These are phyloP conservation scores for Teratosphaeriaceae sp. DNA, from an alignment of 2,329 filamentous ascomycete species.

Conservation along the genomic window DNA sequence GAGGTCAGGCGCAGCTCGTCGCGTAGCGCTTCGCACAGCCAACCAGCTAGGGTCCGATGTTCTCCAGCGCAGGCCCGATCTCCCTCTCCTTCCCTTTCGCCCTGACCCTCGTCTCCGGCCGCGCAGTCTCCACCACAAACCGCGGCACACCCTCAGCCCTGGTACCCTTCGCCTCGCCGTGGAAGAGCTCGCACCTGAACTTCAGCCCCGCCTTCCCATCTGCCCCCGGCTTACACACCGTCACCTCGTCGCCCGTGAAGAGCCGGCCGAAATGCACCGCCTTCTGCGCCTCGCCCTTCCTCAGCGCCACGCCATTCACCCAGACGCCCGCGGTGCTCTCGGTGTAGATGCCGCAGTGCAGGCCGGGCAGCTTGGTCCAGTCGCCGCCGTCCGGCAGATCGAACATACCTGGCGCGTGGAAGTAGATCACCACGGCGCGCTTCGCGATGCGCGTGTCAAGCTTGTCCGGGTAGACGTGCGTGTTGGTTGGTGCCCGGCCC, in stretches of 20 bases:
- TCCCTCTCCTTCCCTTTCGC: constrained; percentile 3
- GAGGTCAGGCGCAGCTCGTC: too few relatives aligned
- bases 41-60: too few relatives aligned
- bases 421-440: constrained; percentile 69
- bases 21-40: too few relatives aligned
- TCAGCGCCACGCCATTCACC: constrained; percentile 66
- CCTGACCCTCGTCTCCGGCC: neutral
- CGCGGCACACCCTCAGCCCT: constrained; percentile 9
- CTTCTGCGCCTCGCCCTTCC: constrained; percentile 46
- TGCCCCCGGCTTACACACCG: constrained; percentile 56
- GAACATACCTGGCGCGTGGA: constrained; percentile 65
- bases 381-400: constrained; percentile 44
- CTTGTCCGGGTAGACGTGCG: constrained; percentile 55
- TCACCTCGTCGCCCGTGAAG: constrained; percentile 69
- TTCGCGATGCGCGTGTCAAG: constrained; percentile 71
- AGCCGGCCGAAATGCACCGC: constrained; percentile 60
- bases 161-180: constrained; percentile 29
- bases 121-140: constrained; percentile 1
- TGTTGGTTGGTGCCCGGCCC: constrained; percentile 67
- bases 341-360: constrained; percentile 69
- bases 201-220: constrained; percentile 29
- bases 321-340: constrained; percentile 69
- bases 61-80: neutral
- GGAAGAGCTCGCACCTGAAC: constrained; percentile 39
- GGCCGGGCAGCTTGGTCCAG: constrained; percentile 46